These are phyloP conservation scores for Hymenotorrendiella dingleyae DNA, from an alignment of 2,329 filamentous ascomycete genomes.

Conservation along the genomic window DNA sequence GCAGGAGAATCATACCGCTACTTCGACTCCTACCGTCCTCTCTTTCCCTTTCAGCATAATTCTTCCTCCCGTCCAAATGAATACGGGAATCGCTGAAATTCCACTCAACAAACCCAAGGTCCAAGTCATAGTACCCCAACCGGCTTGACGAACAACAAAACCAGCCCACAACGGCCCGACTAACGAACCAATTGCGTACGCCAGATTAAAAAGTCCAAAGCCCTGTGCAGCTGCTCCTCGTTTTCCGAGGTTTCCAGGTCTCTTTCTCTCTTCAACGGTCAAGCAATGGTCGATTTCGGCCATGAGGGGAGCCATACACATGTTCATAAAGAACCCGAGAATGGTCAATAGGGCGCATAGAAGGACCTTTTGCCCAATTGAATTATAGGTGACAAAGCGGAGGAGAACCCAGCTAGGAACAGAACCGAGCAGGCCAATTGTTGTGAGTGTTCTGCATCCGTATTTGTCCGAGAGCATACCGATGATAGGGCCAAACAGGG, in stretches of 20 bases:
- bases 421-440: constrained; percentile 50
- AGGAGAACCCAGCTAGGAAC: constrained; percentile 57
- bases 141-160: constrained; percentile 39
- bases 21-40: neutral
- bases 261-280: constrained; percentile 42
- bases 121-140: constrained; percentile 50
- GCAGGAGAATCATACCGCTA: constrained; percentile 9
- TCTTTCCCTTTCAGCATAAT: constrained; percentile 21
- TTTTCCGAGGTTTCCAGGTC: constrained; percentile 21
- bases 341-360: constrained; percentile 57
- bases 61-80: constrained; percentile 46
- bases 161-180: constrained; percentile 50
- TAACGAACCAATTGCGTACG: constrained; percentile 45
- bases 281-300: constrained; percentile 57
- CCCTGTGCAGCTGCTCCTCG: constrained; percentile 49
- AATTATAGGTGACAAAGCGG: constrained; percentile 55
- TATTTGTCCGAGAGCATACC: constrained; percentile 44
- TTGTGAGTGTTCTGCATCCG: constrained; percentile 55
- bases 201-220: constrained; percentile 49
- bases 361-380: constrained; percentile 55
- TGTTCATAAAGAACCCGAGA: constrained; percentile 50
- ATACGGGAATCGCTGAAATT: constrained; percentile 43
- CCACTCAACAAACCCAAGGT: constrained; percentile 43
- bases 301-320: constrained; percentile 60
- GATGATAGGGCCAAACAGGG: constrained; percentile 52